Evolutionary conservation across 768 basidiomycete species (phyloP).

Genomic region (Pulveroboletus sp.): DNA sequence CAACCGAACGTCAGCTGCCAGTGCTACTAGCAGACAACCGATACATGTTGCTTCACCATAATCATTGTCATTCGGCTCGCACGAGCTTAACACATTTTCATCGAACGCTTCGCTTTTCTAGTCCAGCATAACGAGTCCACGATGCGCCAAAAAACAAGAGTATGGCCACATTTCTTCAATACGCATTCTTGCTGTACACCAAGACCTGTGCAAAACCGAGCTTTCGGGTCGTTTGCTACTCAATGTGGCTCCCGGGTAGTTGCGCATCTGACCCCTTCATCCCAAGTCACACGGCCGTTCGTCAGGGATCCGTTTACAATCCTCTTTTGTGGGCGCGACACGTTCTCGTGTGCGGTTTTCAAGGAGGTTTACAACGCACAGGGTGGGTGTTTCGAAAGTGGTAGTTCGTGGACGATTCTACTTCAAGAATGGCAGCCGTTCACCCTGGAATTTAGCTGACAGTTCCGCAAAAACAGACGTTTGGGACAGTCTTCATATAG

Average conservation of each 20-base stretch:
- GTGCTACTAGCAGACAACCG: too few species aligned
- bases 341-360: slow-evolving; percentile 78
- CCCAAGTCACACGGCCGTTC: background rate
- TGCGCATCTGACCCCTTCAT: background rate
- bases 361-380: slow-evolving; percentile 54
- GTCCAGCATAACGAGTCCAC: too few species aligned
- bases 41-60: too few species aligned
- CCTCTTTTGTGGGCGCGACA: slow-evolving; percentile 85
- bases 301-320: slow-evolving; percentile 53
- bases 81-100: background rate
- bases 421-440: too few species aligned
- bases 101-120: background rate
- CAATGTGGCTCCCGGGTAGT: background rate
- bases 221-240: background rate
- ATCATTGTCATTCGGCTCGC: background rate
- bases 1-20: too few species aligned
- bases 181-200: background rate
- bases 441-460: slow-evolving; percentile 15
- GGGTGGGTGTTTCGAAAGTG: slow-evolving; percentile 44
- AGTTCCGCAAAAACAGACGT: slow-evolving; percentile 52
- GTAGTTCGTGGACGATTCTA: too few species aligned
- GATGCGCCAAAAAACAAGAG: background rate
- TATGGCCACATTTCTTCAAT: background rate
- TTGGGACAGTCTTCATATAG: slow-evolving; percentile 65
- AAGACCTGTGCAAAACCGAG: background rate